Evolutionary conservation across 75 land plant genomes (phyloP), one percentile per base, ranked within the genome.

Genomic region (Pinus tabuliformis): DNA sequence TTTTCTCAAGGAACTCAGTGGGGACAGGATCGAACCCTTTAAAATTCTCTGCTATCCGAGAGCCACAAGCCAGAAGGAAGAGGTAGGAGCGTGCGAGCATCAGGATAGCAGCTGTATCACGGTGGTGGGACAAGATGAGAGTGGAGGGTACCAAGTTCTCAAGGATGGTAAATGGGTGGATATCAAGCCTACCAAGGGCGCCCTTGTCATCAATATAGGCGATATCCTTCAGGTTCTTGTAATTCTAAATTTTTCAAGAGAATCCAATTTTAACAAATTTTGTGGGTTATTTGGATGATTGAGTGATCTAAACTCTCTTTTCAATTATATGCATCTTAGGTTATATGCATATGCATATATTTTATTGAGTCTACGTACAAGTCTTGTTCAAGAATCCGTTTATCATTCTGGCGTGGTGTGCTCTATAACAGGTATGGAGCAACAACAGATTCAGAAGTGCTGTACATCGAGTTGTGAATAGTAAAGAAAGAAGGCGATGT

Each of bases 111-210:
- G 85, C 49, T 73, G 61, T 52, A 57, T 89, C 54, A 87, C 85
- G 21, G 74, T 89, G 7, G 73, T 89, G 6, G 76, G 83, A 58
- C 90, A 90, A 59, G 85, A 85, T 70, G 81, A 84, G 14, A 81
- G 65, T 17, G 83, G 87, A 8, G 90, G 89, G n/a, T 84, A 87
- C 5, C 78, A 87, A 58, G 87, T 89, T 30, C 81, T 80, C 70
- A 89, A 87, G 56, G 75, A 89, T 36, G 85, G 77, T 0, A 57
- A 80, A 45, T 89, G 91, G 91, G 75, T 87, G 42, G 76, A 79
- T 3, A 82, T 84, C 13, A 62, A 15, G 6, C 91, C 89, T 5
- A 52, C 8, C n/a, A 49, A 70, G 52, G 90, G 73, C 20, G 71
- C 78, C 21, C 73, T 87, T 26, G 78, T 85, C 21, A 80, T 90